These are phyloP conservation scores for Hansenula sp. DNA, from an alignment of 1,139 yeast genomes.

Conservation along the genomic window DNA sequence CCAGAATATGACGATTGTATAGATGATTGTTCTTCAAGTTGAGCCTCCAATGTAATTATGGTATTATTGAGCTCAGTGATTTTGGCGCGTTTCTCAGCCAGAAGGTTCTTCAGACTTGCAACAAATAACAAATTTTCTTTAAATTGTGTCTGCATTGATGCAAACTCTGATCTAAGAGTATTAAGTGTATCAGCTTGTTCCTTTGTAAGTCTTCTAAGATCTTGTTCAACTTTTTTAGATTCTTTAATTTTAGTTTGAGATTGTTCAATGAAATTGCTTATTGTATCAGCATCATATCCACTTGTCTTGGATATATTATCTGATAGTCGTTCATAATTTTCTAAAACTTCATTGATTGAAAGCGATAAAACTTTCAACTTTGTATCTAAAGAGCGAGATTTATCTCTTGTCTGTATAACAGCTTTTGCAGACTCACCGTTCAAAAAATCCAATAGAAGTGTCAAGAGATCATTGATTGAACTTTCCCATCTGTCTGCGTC, in stretches of 20 bases:
- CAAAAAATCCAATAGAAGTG: slow-evolving; percentile 17
- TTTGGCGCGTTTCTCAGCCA: slow-evolving; percentile 20
- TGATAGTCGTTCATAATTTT: slow-evolving; percentile 4
- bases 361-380: slow-evolving; percentile 27
- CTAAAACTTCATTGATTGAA: slow-evolving; percentile 21
- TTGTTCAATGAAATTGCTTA: neutral
- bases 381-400: slow-evolving; percentile 26
- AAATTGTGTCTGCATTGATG: slow-evolving; percentile 9
- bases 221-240: slow-evolving; percentile 13
- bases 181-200: slow-evolving; percentile 12
- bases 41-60: slow-evolving; percentile 14
- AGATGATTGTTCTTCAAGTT: slow-evolving; percentile 18
- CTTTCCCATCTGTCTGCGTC: slow-evolving; percentile 27
- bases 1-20: slow-evolving; percentile 13
- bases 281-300: neutral
- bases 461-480: slow-evolving; percentile 25
- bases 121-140: slow-evolving; percentile 8
- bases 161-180: slow-evolving; percentile 12
- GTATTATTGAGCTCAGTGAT: slow-evolving; percentile 34
- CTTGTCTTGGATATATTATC: neutral
- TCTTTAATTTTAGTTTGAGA: slow-evolving; percentile 6
- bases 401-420: slow-evolving; percentile 24
- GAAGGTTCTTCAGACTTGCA: slow-evolving; percentile 9
- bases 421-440: slow-evolving; percentile 25
- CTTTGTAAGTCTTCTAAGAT: slow-evolving; percentile 8